phyloP scores from a whole-genome alignment of 2,329 filamentous ascomycete genomes.

The Pseudonectria buxi region DNA sequence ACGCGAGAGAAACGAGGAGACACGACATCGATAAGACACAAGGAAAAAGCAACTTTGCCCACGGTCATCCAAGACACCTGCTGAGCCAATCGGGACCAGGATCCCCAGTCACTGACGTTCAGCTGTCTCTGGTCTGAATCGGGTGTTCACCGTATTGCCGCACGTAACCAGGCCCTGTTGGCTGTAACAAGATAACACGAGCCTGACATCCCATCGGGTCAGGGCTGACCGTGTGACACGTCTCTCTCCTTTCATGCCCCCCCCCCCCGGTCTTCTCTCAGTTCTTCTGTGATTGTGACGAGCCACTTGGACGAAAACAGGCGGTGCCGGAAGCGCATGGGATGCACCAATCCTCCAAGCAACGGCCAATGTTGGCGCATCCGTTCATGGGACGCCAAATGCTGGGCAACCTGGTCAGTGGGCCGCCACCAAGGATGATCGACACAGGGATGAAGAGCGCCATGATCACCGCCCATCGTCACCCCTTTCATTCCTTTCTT shows the following conservation, averaged over 20 bases:
- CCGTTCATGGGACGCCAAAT: constrained; percentile 7
- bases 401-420: constrained; percentile 5
- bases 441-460: constrained; percentile 18
- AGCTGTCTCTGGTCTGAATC: too few species aligned
- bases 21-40: constrained; percentile 1
- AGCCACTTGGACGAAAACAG: too few species aligned
- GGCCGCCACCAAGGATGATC: constrained; percentile 22
- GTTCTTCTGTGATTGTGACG: too few species aligned
- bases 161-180: too few species aligned
- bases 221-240: neutral
- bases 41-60: neutral
- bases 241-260: too few species aligned
- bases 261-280: too few species aligned
- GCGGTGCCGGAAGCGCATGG: too few species aligned
- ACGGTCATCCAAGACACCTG: neutral
- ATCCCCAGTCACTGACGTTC: neutral
- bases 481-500: too few species aligned
- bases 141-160: too few species aligned
- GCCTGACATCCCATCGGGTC: neutral
- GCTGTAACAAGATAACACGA: too few species aligned
- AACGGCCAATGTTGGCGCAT: constrained; percentile 3
- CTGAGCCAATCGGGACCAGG: neutral
- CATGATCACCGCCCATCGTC: constrained; percentile 17
- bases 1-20: neutral
- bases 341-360: neutral